These are phyloP conservation scores for Aureobasidium subglaciale DNA, from an alignment of 2,329 filamentous ascomycete species.

Conservation along the genomic window DNA sequence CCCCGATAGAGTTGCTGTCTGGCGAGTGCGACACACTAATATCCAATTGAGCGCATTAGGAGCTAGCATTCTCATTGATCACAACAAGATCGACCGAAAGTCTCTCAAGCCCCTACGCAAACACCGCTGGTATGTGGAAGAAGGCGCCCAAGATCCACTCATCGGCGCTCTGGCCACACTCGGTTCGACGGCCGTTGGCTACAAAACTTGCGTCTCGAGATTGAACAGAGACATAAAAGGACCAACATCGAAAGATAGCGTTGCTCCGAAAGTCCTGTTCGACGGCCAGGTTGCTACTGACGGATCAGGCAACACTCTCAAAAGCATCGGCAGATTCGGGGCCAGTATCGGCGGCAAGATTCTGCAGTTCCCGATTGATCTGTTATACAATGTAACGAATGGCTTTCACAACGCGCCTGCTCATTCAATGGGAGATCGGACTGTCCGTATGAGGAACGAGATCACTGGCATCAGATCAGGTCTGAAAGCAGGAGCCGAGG, in stretches of 20 bases:
- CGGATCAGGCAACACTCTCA: neutral
- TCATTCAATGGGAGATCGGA: conserved; percentile 61
- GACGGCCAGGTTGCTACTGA: neutral
- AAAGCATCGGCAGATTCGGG: neutral
- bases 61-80: conserved; percentile 33
- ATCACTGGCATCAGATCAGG: conserved; percentile 60
- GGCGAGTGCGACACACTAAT: conserved; percentile 60
- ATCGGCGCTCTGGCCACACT: neutral
- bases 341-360: neutral
- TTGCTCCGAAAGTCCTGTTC: neutral
- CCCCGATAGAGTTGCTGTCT: conserved; percentile 60
- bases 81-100: neutral
- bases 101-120: neutral
- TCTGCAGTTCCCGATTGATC: neutral
- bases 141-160: neutral
- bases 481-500: conserved; percentile 19
- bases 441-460: conserved; percentile 54
- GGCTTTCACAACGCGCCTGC: conserved; percentile 63
- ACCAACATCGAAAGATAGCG: neutral
- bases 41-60: conserved; percentile 62
- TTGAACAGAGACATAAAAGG: too few relatives aligned
- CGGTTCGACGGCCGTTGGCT: neutral
- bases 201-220: neutral
- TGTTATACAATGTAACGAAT: conserved; percentile 43
- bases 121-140: neutral